Evolutionary conservation across 164 flowering plant genomes (phyloP), one percentile per base, ranked within the genome.

Genomic region (Annona cherimola): DNA sequence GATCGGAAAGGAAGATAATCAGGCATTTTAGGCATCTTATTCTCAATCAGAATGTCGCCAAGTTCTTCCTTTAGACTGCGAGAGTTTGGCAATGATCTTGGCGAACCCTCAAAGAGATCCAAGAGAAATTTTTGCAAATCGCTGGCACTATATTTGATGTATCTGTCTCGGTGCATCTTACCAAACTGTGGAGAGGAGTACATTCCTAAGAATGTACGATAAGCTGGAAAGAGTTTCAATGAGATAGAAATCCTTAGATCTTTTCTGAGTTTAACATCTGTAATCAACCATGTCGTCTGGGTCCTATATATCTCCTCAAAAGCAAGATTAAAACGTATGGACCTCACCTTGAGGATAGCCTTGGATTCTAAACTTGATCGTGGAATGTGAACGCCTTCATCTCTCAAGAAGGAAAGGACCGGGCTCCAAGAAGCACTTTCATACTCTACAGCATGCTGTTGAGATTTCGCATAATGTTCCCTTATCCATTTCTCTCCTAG

Each of bases 11-110:
- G 89, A 81, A 83, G 66, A 69, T 74, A 82, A 70, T 87, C 92
- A 0, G 90, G 90, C 79, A 90, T 97, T 76, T 84, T 86, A 40
- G 88, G 84, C 62, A 84, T 88, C 78, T 82, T 83, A 69, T 89
- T 84, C 70, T 88, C 82, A 64, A 79, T 73, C 71, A 93, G 88
- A 67, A 93, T 70, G 77, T 87, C 55, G 74, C 72, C 74, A 71
- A 93, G 87, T 80, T 89, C 97, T 68, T 89, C 91, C 83, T 91
- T 94, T 18, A 93, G 90, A 81, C 89, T 85, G 35, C 1, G 35
- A 26, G 35, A 26, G 35, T 26, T 26, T 26, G 35, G 35, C 35
- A 26, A 26, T 26, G 35, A 26, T 26, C 35, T 40, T 40, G 73
- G 73, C 4, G 44, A 70, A 9, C 73, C 73, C 44, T 70, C 73